A percentile compares a stretch with the other conserved stretches of the same genome.
Conservation (phyloP, 352 stramenopile genomes). For the Paralagenidium karlingii region DNA sequence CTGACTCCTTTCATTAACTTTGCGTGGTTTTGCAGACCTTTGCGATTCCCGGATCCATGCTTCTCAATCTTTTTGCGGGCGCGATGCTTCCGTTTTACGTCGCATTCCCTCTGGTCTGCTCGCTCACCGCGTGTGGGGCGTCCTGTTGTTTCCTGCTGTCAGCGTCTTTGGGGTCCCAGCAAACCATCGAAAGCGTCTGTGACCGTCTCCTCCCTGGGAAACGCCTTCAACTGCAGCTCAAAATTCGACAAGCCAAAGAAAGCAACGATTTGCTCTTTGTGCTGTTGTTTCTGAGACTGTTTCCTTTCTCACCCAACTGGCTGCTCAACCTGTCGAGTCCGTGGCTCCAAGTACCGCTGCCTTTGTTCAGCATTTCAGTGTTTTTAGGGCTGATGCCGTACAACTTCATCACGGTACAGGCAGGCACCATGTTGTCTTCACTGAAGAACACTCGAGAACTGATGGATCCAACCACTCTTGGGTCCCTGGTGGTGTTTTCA, state of each 20-base stretch:
- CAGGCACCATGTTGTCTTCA: constrained; percentile 60
- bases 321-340: constrained; percentile 74
- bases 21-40: constrained; percentile 42
- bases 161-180: constrained; percentile 36
- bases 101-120: constrained; percentile 53
- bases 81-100: constrained; percentile 42
- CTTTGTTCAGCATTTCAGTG: constrained; percentile 48
- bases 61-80: constrained; percentile 68
- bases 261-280: constrained; percentile 38
- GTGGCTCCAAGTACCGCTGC: constrained; percentile 58
- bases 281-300: constrained; percentile 64
- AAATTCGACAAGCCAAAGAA: constrained; percentile 36
- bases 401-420: constrained; percentile 74
- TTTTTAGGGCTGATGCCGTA: constrained; percentile 64
- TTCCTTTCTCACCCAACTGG: constrained; percentile 79
- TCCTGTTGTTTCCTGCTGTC: constrained; percentile 68
- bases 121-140: constrained; percentile 49
- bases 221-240: constrained; percentile 23
- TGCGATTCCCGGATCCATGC: constrained; percentile 58
- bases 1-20: not conserved
- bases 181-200: constrained; percentile 39
- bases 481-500: constrained; percentile 36
- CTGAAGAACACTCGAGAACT: constrained; percentile 51
- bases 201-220: constrained; percentile 49
- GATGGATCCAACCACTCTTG: constrained; percentile 40